Base-by-base conservation (phyloP, 106 monocot genomes). In the Phalaenopsis aphrodite region DNA sequence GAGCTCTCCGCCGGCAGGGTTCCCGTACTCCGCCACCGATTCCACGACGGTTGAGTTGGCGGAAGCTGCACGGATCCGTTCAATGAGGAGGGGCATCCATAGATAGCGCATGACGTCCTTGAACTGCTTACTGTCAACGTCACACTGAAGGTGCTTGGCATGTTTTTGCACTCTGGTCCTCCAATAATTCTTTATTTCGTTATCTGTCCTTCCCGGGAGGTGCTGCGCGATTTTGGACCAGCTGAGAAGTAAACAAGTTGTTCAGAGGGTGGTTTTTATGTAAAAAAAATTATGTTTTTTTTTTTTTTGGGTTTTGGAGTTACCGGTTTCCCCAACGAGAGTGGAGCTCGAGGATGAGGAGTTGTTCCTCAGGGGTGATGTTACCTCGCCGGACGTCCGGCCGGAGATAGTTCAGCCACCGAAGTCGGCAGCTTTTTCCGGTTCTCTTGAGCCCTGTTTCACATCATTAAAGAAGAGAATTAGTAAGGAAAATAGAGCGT, bases 181-280 rank as follows among this genome's bases (percentile, higher is more conserved):
- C 96, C 96, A 97, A 72, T 97, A 97, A 57, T 94, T 94, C 83
- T 94, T 94, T 76, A 94, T 91, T 79, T 93, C 93, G 81, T 93
- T 93, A 56, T 93, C 93, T 1, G 93, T 93, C 72, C 93, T 87
- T 10, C 90, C 90, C 0, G 93, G 93, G 75, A 93, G 75, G 69
- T 88, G 88, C 69, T 93, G 93, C 19, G 95, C 95, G 6, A 95
- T 95, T 79, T 95, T 95, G 5, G 93, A 93, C 95, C 95, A 95
- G 39, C 95, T 91, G 45, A 16, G 15, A 2, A 55, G 21, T 55
- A 52, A 52, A 52, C 52, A 52, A 52, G 15, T 18, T 12, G 15
- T 45, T 5, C 18, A n/a, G 2, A 17, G 3, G 12, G 52, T 3
- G 52, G 52, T 2, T 0, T 52, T 52, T 52, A 52, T 52, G 52